Evolutionary conservation across 768 basidiomycete genomes (phyloP).

Genomic region (Hypholoma sublateritium): DNA sequence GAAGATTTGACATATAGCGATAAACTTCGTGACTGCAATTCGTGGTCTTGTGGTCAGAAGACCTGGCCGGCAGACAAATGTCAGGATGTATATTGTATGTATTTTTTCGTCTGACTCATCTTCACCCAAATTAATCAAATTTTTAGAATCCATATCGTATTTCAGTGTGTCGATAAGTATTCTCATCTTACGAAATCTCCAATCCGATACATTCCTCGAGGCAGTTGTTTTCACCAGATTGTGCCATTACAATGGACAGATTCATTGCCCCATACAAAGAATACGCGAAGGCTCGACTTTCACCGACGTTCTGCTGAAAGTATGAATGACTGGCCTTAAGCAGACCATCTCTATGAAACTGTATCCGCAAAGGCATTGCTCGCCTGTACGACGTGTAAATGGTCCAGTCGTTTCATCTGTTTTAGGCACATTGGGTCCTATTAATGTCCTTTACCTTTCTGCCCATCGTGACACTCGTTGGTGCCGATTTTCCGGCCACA

Average conservation of each 20-base stretch:
- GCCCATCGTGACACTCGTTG: conserved; percentile 2
- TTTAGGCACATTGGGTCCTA: conserved; percentile 10
- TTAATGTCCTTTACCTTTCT: conserved; percentile 15
- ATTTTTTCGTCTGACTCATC: conserved; percentile 12
- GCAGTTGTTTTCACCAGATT: conserved; percentile 9
- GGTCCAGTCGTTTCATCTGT: conserved; percentile 15
- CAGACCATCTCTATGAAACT: conserved; percentile 13
- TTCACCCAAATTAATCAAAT: conserved; percentile 5
- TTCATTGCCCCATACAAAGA: conserved; percentile 10
- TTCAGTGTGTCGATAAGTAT: conserved; percentile 14
- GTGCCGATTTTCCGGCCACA: conserved; percentile 5
- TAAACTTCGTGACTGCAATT: neutral
- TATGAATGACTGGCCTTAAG: conserved; percentile 3
- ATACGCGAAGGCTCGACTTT: conserved; percentile 9
- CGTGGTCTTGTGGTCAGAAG: conserved; percentile 5
- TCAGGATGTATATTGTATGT: conserved; percentile 5
- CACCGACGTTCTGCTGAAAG: conserved; percentile 8
- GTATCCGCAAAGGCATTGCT: conserved; percentile 7
- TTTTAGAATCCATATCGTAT: conserved; percentile 13
- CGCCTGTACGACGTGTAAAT: neutral
- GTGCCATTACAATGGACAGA: conserved; percentile 12
- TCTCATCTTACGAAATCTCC: conserved; percentile 5
- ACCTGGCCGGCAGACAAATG: neutral
- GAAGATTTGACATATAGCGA: conserved; percentile 55
- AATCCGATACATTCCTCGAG: conserved; percentile 24